Percentiles rank a stretch among this genome's conserved stretches.
Evolutionary conservation across 23 red algal genomes (phyloP).

Genomic region (Gracilaria caudata): DNA sequence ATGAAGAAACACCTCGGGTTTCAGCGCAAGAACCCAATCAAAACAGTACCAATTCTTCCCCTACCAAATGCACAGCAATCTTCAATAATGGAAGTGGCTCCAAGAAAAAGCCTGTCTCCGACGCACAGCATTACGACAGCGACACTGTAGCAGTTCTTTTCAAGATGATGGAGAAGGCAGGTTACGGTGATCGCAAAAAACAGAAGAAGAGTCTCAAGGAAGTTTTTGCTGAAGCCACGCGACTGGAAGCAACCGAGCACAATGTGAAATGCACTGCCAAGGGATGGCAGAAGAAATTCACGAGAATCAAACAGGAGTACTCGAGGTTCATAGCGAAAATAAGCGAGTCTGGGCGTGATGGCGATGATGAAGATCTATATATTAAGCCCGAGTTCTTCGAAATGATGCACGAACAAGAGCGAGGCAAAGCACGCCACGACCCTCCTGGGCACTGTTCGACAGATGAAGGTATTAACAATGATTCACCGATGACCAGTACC

Average conservation of each 20-base stretch:
- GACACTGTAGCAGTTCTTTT: slow-evolving; percentile 7
- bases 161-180: slow-evolving; percentile 11
- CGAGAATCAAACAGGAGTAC: slow-evolving; percentile 39
- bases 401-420: slow-evolving; percentile 35
- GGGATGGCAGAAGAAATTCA: slow-evolving; percentile 36
- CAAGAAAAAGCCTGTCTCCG: too few species aligned
- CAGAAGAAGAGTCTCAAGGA: slow-evolving; percentile 43
- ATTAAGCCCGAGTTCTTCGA: slow-evolving; percentile 33
- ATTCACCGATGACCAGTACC: background rate
- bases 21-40: too few species aligned
- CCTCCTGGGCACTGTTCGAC: background rate
- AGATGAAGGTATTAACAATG: background rate
- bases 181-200: slow-evolving; percentile 35
- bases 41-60: too few species aligned
- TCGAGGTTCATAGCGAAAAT: slow-evolving; percentile 36
- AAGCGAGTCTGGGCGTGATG: slow-evolving; percentile 22
- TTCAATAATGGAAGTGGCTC: too few species aligned
- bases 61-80: too few species aligned
- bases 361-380: slow-evolving; percentile 14
- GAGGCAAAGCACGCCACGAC: slow-evolving; percentile 1
- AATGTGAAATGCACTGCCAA: slow-evolving; percentile 19
- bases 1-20: too few species aligned
- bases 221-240: slow-evolving; percentile 2
- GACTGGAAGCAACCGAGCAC: background rate
- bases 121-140: slow-evolving; percentile 30